Percentiles rank a stretch among this genome's conserved stretches.
Conservation (phyloP, 306 rosid genomes). For the Elaeagnus macrophylla region DNA sequence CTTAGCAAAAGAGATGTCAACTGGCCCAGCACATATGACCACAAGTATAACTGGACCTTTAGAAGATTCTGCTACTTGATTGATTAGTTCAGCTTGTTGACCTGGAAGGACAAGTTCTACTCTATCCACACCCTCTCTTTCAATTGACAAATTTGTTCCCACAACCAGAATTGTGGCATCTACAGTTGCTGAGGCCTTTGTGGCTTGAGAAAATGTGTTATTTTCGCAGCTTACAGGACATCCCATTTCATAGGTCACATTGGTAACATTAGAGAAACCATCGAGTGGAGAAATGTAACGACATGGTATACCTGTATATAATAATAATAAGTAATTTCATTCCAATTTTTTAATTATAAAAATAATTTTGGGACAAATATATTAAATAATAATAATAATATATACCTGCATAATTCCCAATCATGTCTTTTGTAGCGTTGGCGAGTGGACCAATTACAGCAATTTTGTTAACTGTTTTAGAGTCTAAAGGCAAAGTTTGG, state of each 20-base stretch:
- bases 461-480: not conserved
- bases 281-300: constrained; percentile 8
- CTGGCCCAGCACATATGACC: constrained; percentile 10
- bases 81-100: constrained; percentile 13
- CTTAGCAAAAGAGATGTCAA: constrained; percentile 16
- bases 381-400: too few species aligned
- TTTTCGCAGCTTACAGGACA: constrained; percentile 9
- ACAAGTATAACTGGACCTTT: constrained; percentile 21
- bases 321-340: too few species aligned
- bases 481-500: constrained; percentile 7
- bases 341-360: too few species aligned
- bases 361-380: too few species aligned
- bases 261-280: not conserved
- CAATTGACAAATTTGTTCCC: constrained; percentile 7
- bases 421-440: constrained; percentile 20
- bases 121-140: constrained; percentile 14
- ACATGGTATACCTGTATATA: constrained; percentile 10
- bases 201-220: constrained; percentile 3
- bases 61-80: constrained; percentile 10
- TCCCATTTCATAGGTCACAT: constrained; percentile 14
- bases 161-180: constrained; percentile 13
- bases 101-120: constrained; percentile 15
- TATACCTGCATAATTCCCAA: constrained; percentile 25
- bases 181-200: constrained; percentile 2
- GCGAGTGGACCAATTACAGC: constrained; percentile 24